Evolutionary conservation across 257 asterid genomes (phyloP).

Genomic region (Gentiana dahurica): DNA sequence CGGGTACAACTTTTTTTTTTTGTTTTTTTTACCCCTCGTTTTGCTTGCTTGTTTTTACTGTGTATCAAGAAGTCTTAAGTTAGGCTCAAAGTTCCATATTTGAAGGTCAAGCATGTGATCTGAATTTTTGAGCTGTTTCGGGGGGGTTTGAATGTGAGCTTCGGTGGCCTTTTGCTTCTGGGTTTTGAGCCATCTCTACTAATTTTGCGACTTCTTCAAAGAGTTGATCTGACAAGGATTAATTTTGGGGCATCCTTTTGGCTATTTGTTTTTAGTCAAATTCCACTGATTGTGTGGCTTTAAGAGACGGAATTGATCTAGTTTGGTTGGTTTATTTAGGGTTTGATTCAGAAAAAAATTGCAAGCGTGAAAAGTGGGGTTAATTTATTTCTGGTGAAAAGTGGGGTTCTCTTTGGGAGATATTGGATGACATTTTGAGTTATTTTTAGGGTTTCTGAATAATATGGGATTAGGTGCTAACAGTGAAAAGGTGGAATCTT

Average conservation of each 20-base stretch:
- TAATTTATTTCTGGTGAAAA: too few relatives aligned
- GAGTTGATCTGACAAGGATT: constrained; percentile 13
- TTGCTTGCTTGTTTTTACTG: constrained; percentile 11
- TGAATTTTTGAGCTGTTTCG: constrained; percentile 11
- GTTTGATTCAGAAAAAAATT: too few relatives aligned
- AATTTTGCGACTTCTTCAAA: constrained; percentile 17
- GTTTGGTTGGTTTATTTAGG: constrained; percentile 19
- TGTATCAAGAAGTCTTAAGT: constrained; percentile 8
- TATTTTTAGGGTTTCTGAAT: constrained; percentile 27
- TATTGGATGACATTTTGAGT: constrained; percentile 22
- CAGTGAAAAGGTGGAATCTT: constrained; percentile 36
- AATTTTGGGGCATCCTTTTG: constrained; percentile 6
- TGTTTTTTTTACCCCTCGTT: too few relatives aligned
- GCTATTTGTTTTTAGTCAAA: constrained; percentile 4
- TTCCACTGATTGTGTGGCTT: constrained; percentile 4
- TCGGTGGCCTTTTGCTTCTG: constrained; percentile 16
- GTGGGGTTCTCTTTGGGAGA: constrained; percentile 11
- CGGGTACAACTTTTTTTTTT: too few relatives aligned
- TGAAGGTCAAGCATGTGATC: constrained; percentile 30
- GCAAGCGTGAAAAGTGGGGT: too few relatives aligned
- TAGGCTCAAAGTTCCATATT: constrained; percentile 12
- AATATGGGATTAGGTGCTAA: constrained; percentile 54
- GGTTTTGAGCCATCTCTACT: constrained; percentile 16
- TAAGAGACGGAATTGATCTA: constrained; percentile 26
- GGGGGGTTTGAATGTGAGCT: constrained; percentile 11